A percentile compares a stretch with the other conserved stretches of the same genome.
Conservation (phyloP, 192 early-diverging fungal genomes). For the Backusella luteola region DNA sequence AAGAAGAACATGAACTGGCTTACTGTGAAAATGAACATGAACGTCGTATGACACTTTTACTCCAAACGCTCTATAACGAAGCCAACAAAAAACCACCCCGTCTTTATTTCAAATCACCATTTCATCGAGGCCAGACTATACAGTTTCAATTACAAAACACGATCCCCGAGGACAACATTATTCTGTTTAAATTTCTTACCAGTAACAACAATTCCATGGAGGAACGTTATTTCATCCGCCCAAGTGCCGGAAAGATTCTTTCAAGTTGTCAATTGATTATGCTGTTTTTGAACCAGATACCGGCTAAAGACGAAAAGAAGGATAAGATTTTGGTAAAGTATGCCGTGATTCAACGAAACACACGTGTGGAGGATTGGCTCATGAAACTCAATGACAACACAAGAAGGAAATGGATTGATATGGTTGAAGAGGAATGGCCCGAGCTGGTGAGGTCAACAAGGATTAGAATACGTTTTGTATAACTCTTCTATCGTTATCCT, state of each 20-base stretch:
- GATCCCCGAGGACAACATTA: constrained; percentile 22
- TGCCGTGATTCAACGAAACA: constrained; percentile 23
- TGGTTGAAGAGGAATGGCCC: constrained; percentile 22
- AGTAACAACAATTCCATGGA: constrained; percentile 1
- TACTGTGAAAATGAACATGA: neutral
- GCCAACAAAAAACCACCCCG: neutral
- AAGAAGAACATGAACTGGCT: neutral
- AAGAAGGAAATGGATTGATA: constrained; percentile 31
- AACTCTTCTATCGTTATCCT: neutral
- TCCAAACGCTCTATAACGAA: neutral
- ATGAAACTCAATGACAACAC: constrained; percentile 9
- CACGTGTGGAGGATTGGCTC: constrained; percentile 24
- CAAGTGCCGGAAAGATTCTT: constrained; percentile 26
- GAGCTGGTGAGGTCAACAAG: constrained; percentile 19
- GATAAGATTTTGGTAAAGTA: constrained; percentile 30
- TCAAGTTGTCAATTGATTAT: constrained; percentile 5
- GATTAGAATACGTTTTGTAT: constrained; percentile 24
- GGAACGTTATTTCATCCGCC: constrained; percentile 32
- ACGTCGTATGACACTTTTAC: neutral
- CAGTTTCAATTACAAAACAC: constrained; percentile 15
- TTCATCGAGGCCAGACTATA: constrained; percentile 15
- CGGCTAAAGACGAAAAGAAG: constrained; percentile 4
- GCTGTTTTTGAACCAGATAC: constrained; percentile 26
- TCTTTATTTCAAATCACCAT: constrained; percentile 15
- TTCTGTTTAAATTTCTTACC: constrained; percentile 33